These are phyloP conservation scores for Porphyra umbilicalis DNA, from an alignment of 31 red algal species.

Conservation along the genomic window DNA sequence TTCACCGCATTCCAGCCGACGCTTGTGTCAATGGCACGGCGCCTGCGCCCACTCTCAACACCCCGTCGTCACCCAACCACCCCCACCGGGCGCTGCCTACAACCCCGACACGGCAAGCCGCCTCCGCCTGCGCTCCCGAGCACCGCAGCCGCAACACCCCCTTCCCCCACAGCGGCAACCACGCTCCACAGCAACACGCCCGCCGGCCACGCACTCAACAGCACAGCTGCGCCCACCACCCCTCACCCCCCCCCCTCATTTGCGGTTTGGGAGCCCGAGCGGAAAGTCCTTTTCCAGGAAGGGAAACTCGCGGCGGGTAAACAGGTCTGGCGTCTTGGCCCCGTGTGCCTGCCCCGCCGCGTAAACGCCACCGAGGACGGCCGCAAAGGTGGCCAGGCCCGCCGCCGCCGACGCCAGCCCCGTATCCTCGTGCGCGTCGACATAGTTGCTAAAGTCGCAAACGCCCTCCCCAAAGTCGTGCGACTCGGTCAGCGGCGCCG, in stretches of 20 bases:
- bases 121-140: too few relatives aligned
- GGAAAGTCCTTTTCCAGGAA: slow-evolving; percentile 29
- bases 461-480: slow-evolving; percentile 67
- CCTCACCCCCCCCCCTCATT: background rate
- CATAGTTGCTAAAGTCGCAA: slow-evolving; percentile 64
- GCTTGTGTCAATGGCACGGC: too few relatives aligned
- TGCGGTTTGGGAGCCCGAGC: background rate
- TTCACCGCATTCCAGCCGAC: too few relatives aligned
- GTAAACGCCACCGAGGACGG: slow-evolving; percentile 15
- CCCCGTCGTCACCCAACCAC: too few relatives aligned
- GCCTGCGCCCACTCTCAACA: too few relatives aligned
- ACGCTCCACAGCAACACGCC: too few relatives aligned
- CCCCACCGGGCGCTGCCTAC: too few relatives aligned
- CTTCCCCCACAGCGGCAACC: too few relatives aligned
- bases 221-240: too few relatives aligned
- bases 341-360: background rate
- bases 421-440: slow-evolving; percentile 56
- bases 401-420: slow-evolving; percentile 18
- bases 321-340: slow-evolving; percentile 3
- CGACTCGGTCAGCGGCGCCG: slow-evolving; percentile 42
- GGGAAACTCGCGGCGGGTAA: slow-evolving; percentile 44
- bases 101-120: too few relatives aligned
- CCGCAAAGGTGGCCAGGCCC: slow-evolving; percentile 28
- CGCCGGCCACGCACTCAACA: too few relatives aligned
- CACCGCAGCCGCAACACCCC: too few relatives aligned